A percentile compares a stretch with the other conserved stretches of the same genome.
Conservation (phyloP, 179 eudicot genomes). For the Amaranthus tricolor region DNA sequence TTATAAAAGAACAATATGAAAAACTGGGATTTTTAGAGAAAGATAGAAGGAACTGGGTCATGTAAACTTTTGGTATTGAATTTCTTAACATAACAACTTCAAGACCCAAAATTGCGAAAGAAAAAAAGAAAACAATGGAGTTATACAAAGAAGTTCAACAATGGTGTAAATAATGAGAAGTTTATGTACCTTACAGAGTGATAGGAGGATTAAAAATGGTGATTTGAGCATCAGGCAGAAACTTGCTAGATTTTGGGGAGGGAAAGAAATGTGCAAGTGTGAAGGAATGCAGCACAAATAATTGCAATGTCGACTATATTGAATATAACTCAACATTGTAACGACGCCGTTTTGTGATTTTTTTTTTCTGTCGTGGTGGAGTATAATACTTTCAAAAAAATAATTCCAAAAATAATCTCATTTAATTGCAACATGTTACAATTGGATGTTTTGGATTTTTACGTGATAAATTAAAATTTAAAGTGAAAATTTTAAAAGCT, state of each 20-base stretch:
- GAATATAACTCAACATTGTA: background rate
- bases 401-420: too few relatives aligned
- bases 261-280: background rate
- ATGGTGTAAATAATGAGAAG: background rate
- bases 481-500: too few relatives aligned
- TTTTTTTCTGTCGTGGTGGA: background rate
- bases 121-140: background rate
- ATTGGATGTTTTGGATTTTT: too few relatives aligned
- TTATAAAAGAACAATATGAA: conserved; percentile 9
- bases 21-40: conserved; percentile 11
- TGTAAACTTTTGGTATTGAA: conserved; percentile 13
- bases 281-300: background rate
- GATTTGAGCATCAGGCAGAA: conserved; percentile 5
- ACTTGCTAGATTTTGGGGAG: background rate
- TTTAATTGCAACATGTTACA: too few relatives aligned
- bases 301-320: background rate
- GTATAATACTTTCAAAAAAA: too few relatives aligned
- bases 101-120: background rate
- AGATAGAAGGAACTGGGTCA: conserved; percentile 18
- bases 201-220: conserved; percentile 2
- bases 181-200: background rate
- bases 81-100: conserved; percentile 28
- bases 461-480: too few relatives aligned
- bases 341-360: background rate
- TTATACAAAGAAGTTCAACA: background rate